Conservation (phyloP, 805 yeast species). For the Saturnispora diversa region DNA sequence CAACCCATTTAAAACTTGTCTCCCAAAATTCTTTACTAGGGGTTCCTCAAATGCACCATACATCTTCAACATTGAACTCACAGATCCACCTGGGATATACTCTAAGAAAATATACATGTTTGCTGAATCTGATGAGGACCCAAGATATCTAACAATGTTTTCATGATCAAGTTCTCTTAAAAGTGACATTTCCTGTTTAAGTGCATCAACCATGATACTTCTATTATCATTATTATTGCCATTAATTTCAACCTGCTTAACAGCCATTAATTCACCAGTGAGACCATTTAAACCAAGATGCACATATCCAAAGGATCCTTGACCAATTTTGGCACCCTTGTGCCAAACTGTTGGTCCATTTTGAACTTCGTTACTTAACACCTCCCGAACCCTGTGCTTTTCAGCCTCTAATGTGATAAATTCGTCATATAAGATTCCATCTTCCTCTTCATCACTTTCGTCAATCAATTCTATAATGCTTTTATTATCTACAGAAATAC, state of each 20-base stretch:
- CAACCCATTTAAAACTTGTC: conserved; percentile 50
- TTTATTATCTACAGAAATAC: conserved; percentile 17
- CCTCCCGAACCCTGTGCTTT: conserved; percentile 20
- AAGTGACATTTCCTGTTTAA: conserved; percentile 73
- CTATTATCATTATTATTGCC: conserved; percentile 26
- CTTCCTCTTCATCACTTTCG: conserved; percentile 34
- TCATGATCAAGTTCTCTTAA: conserved; percentile 78
- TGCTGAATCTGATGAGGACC: conserved; percentile 70
- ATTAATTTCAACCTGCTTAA: conserved; percentile 80
- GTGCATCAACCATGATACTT: conserved; percentile 71
- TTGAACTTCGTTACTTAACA: conserved; percentile 33
- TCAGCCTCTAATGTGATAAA: conserved; percentile 6
- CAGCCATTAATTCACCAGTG: conserved; percentile 96
- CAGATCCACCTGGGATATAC: conserved; percentile 42
- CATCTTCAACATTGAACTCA: conserved; percentile 46
- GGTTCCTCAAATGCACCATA: conserved; percentile 61
- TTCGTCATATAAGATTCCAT: conserved; percentile 26
- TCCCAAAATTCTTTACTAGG: conserved; percentile 43
- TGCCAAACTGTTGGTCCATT: conserved; percentile 79
- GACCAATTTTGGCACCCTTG: conserved; percentile 87
- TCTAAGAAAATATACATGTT: conserved; percentile 65
- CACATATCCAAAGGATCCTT: conserved; percentile 92
- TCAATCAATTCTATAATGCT: conserved; percentile 41
- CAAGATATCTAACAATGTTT: conserved; percentile 86
- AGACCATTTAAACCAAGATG: conserved; percentile 84